These are phyloP conservation scores for Hypoxylon sp. DNA, from an alignment of 2,329 filamentous ascomycete genomes.

Conservation along the genomic window DNA sequence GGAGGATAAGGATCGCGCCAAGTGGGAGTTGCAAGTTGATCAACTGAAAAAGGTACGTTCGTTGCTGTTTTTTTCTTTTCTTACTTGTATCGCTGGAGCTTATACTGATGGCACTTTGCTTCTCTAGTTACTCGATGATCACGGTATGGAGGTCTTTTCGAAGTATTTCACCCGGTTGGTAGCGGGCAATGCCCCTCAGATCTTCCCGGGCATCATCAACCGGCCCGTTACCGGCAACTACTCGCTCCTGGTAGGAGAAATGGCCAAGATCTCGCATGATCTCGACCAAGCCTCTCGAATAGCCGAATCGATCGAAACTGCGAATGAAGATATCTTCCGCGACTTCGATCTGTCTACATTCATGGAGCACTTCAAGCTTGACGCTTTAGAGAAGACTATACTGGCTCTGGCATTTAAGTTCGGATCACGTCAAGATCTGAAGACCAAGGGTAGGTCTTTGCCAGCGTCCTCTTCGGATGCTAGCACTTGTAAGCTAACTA, in stretches of 20 bases:
- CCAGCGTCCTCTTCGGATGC: conserved; percentile 47
- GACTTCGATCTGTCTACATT: conserved; percentile 97
- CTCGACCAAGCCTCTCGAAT: conserved; percentile 88
- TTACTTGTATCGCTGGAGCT: not conserved
- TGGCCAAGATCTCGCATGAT: conserved; percentile 87
- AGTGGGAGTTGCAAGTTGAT: conserved; percentile 93
- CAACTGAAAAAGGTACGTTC: conserved; percentile 88
- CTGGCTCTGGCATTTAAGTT: conserved; percentile 90
- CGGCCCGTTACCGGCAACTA: conserved; percentile 84
- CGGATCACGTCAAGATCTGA: conserved; percentile 82
- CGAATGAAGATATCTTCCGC: conserved; percentile 91
- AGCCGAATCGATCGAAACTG: conserved; percentile 90
- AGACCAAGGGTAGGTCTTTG: conserved; percentile 80
- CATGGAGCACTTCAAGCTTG: conserved; percentile 94
- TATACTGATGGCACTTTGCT: conserved; percentile 33
- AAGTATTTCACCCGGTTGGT: conserved; percentile 96
- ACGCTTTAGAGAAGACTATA: conserved; percentile 87
- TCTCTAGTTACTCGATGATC: conserved; percentile 88
- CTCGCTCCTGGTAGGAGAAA: conserved; percentile 82
- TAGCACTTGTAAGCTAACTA: conserved; percentile 40
- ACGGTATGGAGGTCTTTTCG: conserved; percentile 99
- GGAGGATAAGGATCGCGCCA: conserved; percentile 88
- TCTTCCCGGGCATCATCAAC: conserved; percentile 85
- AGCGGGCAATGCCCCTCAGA: conserved; percentile 88
- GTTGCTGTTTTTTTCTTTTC: conserved; percentile 3